Evolutionary conservation across 23 red algal species (phyloP), one percentile per base, ranked within the genome.

Genomic region (Cyanidioschyzon merolae): DNA sequence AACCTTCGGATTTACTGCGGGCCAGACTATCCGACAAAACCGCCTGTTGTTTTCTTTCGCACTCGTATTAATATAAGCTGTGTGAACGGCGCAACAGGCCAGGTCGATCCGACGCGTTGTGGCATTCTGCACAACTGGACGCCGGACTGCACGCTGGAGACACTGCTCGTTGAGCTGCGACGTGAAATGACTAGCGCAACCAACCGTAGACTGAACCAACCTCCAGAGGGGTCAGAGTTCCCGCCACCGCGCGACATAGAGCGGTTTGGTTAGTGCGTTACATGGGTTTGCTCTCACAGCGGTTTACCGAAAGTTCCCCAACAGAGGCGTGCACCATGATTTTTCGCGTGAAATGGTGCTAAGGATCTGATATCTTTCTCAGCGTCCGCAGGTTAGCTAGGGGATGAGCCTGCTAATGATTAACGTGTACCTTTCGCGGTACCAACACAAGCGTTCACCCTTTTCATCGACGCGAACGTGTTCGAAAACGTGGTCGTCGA

Each of bases 11-110:
- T 98, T 17, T 57, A 67, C 1, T 98, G 94, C 58, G 94, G 94
- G 39, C 80, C 87, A n/a, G 80, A 77, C 40, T 98, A 98, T 84
- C 94, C 94, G 31, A 41, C 36, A 16, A 39, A 67, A 54, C 94
- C 94, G 26, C 94, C 94, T 2, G 40, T 76, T 17, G 84, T 98
- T 0, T 84, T 80, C 30, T 98, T 98, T 41, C 51, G 88, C 18
- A 90, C 94, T 3, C 85, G 87, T 26, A 78, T 98, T 58, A 91
- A 98, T 79, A 68, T 98, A 82, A 59, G 79, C 75, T 91, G 84
- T 54, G 88, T 98, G 45, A 80, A 87, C 75, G 91, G 77, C 75
- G 79, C 90, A 76, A 90, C 82, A 21, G 94, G 94, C 39, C 39
- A 80, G 75, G 94, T 98, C 40, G 94, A 98, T 58, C 58, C 87